Evolutionary conservation across 257 asterid species (phyloP).

Genomic region (Prunella vulgaris): DNA sequence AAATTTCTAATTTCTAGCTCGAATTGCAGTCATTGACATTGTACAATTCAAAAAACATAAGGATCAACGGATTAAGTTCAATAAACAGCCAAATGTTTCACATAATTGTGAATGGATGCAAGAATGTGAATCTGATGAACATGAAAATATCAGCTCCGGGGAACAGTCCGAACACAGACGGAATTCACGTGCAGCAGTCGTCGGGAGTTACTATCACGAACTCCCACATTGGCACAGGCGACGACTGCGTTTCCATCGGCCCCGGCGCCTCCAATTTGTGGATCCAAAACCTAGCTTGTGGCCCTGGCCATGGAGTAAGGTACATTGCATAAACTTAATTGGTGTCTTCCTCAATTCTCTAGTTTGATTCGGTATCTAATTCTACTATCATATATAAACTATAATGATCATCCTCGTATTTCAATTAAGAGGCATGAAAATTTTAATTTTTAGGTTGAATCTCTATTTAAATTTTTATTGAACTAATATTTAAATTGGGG

Average conservation of each 20-base stretch:
- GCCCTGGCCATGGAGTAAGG: constrained; percentile 73
- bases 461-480: too few species aligned
- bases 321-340: neutral
- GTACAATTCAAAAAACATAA: constrained; percentile 40
- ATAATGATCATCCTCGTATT: too few species aligned
- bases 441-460: too few species aligned
- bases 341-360: neutral
- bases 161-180: constrained; percentile 57
- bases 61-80: constrained; percentile 37
- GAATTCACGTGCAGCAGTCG: constrained; percentile 41
- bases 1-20: too few species aligned
- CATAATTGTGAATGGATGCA: constrained; percentile 38
- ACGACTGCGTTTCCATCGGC: constrained; percentile 58
- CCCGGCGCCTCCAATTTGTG: constrained; percentile 48
- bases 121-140: constrained; percentile 22
- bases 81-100: constrained; percentile 50
- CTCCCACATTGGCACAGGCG: constrained; percentile 46
- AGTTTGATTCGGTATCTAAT: too few species aligned
- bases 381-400: too few species aligned
- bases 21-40: constrained; percentile 40
- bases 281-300: constrained; percentile 45
- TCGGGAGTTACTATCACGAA: constrained; percentile 32
- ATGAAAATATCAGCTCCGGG: constrained; percentile 39
- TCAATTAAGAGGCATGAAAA: too few species aligned
- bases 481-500: too few species aligned